Base-by-base conservation (phyloP, 129 eudicot genomes). In the Solidago caesia region DNA sequence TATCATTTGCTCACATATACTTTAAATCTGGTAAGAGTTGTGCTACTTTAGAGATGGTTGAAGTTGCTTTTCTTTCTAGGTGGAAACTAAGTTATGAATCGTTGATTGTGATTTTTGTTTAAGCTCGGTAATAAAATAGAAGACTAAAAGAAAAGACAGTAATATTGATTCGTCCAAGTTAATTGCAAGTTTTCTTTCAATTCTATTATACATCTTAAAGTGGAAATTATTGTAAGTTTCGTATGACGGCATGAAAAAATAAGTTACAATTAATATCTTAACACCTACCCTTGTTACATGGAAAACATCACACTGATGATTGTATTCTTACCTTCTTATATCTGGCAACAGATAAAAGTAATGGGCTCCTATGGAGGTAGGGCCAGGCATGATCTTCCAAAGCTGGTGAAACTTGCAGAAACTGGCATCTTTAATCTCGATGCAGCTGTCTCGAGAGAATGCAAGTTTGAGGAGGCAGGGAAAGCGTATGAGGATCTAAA, bases 311-410 rank as follows among this genome's bases (percentile, higher is more conserved):
- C 1, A 8, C 68, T 11, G 33, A 63, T 39, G 47, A 63, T 63
- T 39, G 12, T 3, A 11, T 63, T 44, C n/a, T 63, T 63, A 63
- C 25, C 10, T 41, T 63, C 45, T 29, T 10, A 63, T 47, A 11
- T 69, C 29, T 59, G 62, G 8, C 4, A 81, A 71, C 83, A 94
- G 96, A 87, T 95, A 65, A 95, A 95, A 82, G 96, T 95, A 4
- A 75, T 95, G 52, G 99, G 99, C 15, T 95, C 99, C 4, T 95
- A 95, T 74, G 99, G 99, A 55, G 99, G 91, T 9, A 81, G 99
- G 81, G 97, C 99, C 11, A 83, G 99, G 66, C 96, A 95, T 33
- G 99, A 95, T 84, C 91, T 95, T 63, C 99, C 99, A 16, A 95
- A 95, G 83, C 62, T 95, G 67, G 85, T 95, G 56, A 91, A 85